Conservation (phyloP, 495 filamentous ascomycete species). For the Cercophora newfieldiana region DNA sequence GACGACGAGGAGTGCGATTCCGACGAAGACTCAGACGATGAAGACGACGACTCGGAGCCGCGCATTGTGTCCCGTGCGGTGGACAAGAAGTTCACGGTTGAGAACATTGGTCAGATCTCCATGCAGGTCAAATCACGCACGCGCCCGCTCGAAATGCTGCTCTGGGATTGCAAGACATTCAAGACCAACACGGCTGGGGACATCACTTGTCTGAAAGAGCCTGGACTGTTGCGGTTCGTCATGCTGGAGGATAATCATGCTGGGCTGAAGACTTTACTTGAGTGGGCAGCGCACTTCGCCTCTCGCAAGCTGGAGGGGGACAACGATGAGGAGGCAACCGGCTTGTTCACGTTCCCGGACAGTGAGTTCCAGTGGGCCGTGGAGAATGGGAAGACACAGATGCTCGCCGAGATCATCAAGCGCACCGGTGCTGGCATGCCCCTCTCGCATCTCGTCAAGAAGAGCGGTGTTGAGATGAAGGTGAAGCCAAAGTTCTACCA, state of each 20-base stretch:
- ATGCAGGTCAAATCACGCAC: conserved; percentile 61
- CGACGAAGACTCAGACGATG: conserved; percentile 6
- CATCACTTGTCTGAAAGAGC: conserved; percentile 7
- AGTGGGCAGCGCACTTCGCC: conserved; percentile 32
- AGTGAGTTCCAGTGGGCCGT: conserved; percentile 34
- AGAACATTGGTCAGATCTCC: conserved; percentile 65
- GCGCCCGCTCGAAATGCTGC: conserved; percentile 50
- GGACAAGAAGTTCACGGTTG: conserved; percentile 65
- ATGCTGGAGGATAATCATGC: conserved; percentile 36
- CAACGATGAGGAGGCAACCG: conserved; percentile 25
- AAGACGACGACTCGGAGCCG: conserved; percentile 33
- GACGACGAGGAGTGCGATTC: not conserved
- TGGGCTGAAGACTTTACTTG: conserved; percentile 40
- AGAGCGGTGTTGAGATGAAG: conserved; percentile 56
- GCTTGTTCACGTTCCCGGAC: conserved; percentile 39
- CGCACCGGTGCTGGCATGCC: conserved; percentile 64
- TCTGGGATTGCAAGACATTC: conserved; percentile 27
- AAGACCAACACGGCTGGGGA: not conserved
- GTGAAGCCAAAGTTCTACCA: conserved; percentile 69
- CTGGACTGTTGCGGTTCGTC: conserved; percentile 32
- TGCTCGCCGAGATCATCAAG: conserved; percentile 44
- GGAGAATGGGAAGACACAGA: conserved; percentile 34
- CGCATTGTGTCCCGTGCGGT: conserved; percentile 51
- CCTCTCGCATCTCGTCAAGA: conserved; percentile 60
- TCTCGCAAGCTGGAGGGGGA: conserved; percentile 24